Evolutionary conservation across 768 basidiomycete genomes (phyloP).

Genomic region (Boletus patriciae): DNA sequence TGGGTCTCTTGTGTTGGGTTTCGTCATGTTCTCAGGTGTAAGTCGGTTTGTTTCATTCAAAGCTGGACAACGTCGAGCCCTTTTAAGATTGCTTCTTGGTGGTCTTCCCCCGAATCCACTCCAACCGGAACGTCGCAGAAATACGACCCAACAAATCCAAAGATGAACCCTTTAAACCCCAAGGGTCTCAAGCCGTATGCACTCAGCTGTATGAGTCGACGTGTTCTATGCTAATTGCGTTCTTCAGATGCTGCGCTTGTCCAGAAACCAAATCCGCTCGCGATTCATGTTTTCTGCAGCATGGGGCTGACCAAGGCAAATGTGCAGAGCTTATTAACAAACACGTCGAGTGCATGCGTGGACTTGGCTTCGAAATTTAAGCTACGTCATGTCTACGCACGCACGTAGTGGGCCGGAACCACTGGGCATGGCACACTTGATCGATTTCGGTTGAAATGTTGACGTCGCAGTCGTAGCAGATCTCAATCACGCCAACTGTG

Average conservation of each 20-base stretch:
- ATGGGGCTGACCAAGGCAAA: conserved; percentile 65
- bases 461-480: not conserved
- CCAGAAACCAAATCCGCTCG: conserved; percentile 89
- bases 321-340: conserved; percentile 78
- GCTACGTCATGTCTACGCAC: not conserved
- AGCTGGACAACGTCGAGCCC: not conserved
- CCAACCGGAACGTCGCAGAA: conserved; percentile 38
- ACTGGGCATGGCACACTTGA: not conserved
- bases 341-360: conserved; percentile 90
- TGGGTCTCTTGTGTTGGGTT: not conserved
- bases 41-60: not conserved
- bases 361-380: conserved; percentile 83
- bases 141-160: conserved; percentile 73
- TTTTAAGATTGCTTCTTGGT: conserved; percentile 52
- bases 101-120: conserved; percentile 44
- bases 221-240: not conserved
- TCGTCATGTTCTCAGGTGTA: conserved; percentile 47
- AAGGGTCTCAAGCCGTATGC: conserved; percentile 93
- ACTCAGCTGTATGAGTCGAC: not conserved
- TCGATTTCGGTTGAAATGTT: not conserved
- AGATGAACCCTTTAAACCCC: conserved; percentile 88
- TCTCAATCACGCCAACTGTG: not conserved
- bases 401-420: not conserved
- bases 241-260: conserved; percentile 88
- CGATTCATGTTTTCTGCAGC: conserved; percentile 89